Evolutionary conservation across 768 basidiomycete genomes (phyloP), one percentile per base, ranked within the genome.

Genomic region (Neoboletus magnificus): DNA sequence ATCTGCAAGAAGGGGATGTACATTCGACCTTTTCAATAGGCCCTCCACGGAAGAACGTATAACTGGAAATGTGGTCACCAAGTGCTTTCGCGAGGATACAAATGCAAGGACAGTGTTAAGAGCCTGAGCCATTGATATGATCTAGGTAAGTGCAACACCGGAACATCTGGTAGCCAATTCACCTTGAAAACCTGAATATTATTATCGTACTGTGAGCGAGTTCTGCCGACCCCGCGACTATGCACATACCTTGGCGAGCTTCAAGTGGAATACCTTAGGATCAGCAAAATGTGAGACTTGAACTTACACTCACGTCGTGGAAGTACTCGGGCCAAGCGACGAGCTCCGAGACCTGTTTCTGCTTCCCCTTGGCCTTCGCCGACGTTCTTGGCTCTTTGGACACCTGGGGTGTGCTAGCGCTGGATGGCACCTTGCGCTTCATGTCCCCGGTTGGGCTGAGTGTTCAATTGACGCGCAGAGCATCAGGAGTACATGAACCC

Each of bases 41-140:
- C 80, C 76, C 73, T 95, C 92, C 0, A 92, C 91, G n/a, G 90
- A 91, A 15, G 81, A 77, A 41, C 87, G 80, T 25, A 94, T 78
- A 4, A 83, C 80, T 7, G 84, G 76, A 63, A 93, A 95, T 0
- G 90, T 93, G 8, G 83, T 85, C 8, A 91, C 88, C 33, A 95
- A 70, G 59, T 89, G 83, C 60, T 90, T 89, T 57, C 90, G 79
- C 0, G 90, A 85, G 3, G 90, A 89, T 37, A 92, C 80, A 64
- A 96, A 96, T 0, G 89, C 92, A 39, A 94, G 79, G 5, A 96
- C 90, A 15, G 92, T 91, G 62, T 94, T 95, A 45, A 95, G 74
- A 11, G 92, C 90, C 90, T 95, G 48, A 37, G 15, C 13, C 16
- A 6, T 54, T 18, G 12, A 47, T 4, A 30, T 36, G 23, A 29